Evolutionary conservation across 495 filamentous ascomycete genomes (phyloP).

Genomic region (Entonaema liquescens): DNA sequence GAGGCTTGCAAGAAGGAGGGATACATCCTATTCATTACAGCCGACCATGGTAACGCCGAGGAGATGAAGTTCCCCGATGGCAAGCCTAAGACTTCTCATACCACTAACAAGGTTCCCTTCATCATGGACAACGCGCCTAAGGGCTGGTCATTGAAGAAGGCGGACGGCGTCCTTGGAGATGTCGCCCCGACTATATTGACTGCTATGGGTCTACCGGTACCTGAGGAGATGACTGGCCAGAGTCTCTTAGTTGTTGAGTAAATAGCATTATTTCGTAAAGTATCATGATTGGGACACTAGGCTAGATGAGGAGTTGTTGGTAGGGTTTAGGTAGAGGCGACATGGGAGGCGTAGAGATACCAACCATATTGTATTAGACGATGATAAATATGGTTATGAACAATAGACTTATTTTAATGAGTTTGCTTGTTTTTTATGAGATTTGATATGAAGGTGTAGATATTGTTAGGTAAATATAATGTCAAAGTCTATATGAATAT

Average conservation of each 20-base stretch:
- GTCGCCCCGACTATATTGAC: constrained; percentile 92
- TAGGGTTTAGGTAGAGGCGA: constrained; percentile 30
- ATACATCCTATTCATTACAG: constrained; percentile 92
- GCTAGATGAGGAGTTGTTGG: constrained; percentile 28
- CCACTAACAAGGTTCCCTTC: constrained; percentile 96
- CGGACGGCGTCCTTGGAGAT: constrained; percentile 86
- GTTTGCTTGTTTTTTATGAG: not conserved
- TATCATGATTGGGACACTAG: constrained; percentile 4
- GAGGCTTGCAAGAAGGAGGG: constrained; percentile 91
- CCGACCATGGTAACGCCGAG: constrained; percentile 98
- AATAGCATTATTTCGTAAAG: constrained; percentile 13
- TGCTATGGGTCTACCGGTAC: constrained; percentile 88
- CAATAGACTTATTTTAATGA: constrained; percentile 25
- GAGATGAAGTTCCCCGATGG: constrained; percentile 97
- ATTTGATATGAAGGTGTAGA: not conserved
- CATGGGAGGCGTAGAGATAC: constrained; percentile 38
- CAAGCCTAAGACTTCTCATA: constrained; percentile 97
- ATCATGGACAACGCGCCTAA: constrained; percentile 96
- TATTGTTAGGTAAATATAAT: no score
- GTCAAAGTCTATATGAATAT: no score
- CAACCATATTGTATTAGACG: constrained; percentile 33
- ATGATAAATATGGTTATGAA: constrained; percentile 30
- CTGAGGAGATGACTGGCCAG: constrained; percentile 88
- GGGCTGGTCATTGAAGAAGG: constrained; percentile 86
- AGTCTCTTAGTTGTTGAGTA: constrained; percentile 82